Evolutionary conservation across 2,329 filamentous ascomycete genomes (phyloP), one percentile per base, ranked within the genome.

Genomic region (Fusarium sterilihyphosum): DNA sequence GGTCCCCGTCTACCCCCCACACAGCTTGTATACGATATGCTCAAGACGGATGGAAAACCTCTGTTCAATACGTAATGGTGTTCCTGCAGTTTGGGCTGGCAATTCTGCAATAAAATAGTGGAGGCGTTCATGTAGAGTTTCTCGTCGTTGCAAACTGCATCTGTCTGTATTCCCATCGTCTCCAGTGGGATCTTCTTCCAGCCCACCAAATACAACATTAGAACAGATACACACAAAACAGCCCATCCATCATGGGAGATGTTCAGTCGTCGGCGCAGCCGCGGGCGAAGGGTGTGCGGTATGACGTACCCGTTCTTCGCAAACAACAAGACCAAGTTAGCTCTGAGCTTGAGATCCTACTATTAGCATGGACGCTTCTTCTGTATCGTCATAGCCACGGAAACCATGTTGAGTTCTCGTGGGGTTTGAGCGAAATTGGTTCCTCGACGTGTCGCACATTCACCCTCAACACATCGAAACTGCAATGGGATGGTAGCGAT

Each of bases 361-460:
- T 78, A 58, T 59, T 78, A 62, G 76, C 73, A 22, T 78, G 76
- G 76, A 38, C 74, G 6, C 76, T 78, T 31, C 76, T 77, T 26
- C 58, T 78, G 7, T 78, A 78, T 24, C 74, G 76, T 10, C 68
- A 78, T 47, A 78, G 52, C n/a, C 75, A 63, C 14, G 76, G 76
- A 3, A 77, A 77, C 16, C 74, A 76, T 26, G 60, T 74, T 10
- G 74, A 78, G 20, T 78, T 67, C 31, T 78, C 76, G 0, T 78
- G 76, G 76, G 73, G 76, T 3, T 18, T 77, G 38, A 67, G 60
- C 50, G 70, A 78, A 31, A 54, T 66, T 14, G 73, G 58, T 2
- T 61, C 74, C 8, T 57, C 62, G 1, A 65, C 70, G 14, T 74
- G 64, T 33, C 65, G 57, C 22, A 75, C 62, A 31, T 73, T 77